Percentiles rank a stretch among this genome's conserved stretches.
These are phyloP conservation scores for Lachancea cidri DNA, from an alignment of 805 yeast genomes.

Conservation along the genomic window DNA sequence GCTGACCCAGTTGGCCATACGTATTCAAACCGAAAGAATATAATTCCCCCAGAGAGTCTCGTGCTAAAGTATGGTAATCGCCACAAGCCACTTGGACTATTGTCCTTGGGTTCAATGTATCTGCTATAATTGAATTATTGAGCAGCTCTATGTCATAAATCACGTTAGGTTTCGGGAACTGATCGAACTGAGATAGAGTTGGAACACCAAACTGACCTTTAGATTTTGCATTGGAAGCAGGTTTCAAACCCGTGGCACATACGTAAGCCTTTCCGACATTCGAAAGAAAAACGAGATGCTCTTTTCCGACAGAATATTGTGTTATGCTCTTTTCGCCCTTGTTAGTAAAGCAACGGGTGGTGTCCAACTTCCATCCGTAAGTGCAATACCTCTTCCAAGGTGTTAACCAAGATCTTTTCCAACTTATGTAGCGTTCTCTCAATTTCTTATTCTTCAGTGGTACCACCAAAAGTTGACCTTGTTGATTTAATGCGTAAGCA, in stretches of 20 bases:
- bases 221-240: constrained; percentile 34
- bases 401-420: constrained; percentile 16
- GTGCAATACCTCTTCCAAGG: constrained; percentile 23
- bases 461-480: constrained; percentile 33
- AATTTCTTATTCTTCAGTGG: constrained; percentile 23
- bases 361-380: constrained; percentile 22
- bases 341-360: constrained; percentile 17
- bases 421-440: constrained; percentile 2
- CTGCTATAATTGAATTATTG: constrained; percentile 18
- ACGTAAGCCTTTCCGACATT: constrained; percentile 57
- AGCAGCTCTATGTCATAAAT: constrained; percentile 43
- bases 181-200: constrained; percentile 56
- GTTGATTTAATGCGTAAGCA: constrained; percentile 42
- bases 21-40: constrained; percentile 84
- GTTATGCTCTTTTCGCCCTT: constrained; percentile 46
- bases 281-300: constrained; percentile 64
- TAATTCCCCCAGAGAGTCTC: constrained; percentile 62
- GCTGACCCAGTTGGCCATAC: constrained; percentile 79
- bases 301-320: constrained; percentile 54
- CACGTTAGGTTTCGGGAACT: constrained; percentile 44
- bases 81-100: constrained; percentile 70
- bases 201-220: constrained; percentile 88
- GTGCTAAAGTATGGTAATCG: constrained; percentile 61
- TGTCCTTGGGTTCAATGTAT: constrained; percentile 33
- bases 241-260: constrained; percentile 49